phyloP scores from a whole-genome alignment of 345 rosid species.

The Ailanthus altissimus region DNA sequence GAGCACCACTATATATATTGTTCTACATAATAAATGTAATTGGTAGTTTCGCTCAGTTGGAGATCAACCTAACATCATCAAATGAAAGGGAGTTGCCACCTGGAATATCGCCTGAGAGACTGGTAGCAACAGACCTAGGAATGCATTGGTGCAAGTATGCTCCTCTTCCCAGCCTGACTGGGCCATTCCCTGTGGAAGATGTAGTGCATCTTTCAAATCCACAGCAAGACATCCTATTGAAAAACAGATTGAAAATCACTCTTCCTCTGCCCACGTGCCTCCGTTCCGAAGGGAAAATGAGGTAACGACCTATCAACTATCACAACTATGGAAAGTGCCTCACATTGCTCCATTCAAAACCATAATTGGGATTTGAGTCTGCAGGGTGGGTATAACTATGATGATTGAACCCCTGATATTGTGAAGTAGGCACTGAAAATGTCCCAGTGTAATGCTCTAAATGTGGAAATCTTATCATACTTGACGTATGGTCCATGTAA shows the following conservation, averaged over 20 bases:
- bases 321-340: constrained; percentile 27
- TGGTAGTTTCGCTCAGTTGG: not conserved
- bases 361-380: constrained; percentile 29
- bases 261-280: constrained; percentile 23
- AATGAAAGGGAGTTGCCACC: not conserved
- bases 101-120: not conserved
- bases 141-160: not conserved
- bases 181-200: constrained; percentile 2
- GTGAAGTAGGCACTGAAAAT: constrained; percentile 24
- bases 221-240: not conserved
- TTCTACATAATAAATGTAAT: not conserved
- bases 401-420: constrained; percentile 27
- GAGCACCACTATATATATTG: too few species aligned
- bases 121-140: not conserved
- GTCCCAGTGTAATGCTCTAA: constrained; percentile 23
- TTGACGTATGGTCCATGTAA: constrained; percentile 35
- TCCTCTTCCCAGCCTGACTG: not conserved
- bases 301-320: constrained; percentile 19
- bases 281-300: constrained; percentile 5
- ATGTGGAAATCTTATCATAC: constrained; percentile 31
- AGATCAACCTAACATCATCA: not conserved
- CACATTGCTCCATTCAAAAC: constrained; percentile 26
- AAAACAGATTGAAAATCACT: not conserved
- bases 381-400: constrained; percentile 23
- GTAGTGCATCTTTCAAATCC: constrained; percentile 1